Conservation (phyloP, 768 basidiomycete genomes). For the Agrocybe praecox region DNA sequence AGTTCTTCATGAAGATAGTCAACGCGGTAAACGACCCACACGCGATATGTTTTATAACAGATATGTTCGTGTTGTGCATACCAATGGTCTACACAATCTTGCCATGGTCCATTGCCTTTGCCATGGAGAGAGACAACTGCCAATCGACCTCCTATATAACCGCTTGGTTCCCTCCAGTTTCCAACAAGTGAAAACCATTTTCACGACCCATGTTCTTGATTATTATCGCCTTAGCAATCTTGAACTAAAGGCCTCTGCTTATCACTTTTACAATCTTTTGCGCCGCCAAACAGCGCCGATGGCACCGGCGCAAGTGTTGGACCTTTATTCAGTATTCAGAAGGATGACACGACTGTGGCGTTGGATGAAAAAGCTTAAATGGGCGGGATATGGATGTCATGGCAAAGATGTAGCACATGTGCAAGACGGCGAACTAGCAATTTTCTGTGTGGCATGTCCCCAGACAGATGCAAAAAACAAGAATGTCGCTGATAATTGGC, state of each 20-base stretch:
- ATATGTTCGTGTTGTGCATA: conserved; percentile 4
- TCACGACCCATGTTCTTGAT: not conserved
- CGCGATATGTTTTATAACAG: conserved; percentile 2
- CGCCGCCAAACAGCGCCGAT: conserved; percentile 1
- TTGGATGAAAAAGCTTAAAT: conserved; percentile 13
- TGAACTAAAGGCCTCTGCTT: conserved; percentile 5
- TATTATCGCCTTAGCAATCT: not conserved
- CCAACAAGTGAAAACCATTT: not conserved
- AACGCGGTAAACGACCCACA: not conserved
- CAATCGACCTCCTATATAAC: not conserved
- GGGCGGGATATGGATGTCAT: conserved; percentile 4
- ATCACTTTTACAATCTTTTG: conserved; percentile 5
- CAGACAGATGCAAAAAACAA: not conserved
- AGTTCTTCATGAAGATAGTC: too few species aligned
- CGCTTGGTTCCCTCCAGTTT: not conserved
- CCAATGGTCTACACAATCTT: conserved; percentile 1
- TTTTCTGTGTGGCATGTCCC: not conserved
- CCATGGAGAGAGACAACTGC: not conserved
- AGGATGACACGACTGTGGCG: conserved; percentile 8
- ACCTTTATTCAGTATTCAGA: conserved; percentile 6
- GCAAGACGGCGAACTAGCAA: not conserved
- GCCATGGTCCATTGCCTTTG: conserved; percentile 1
- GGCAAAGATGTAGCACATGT: not conserved
- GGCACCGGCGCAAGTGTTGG: not conserved
- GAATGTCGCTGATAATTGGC: not conserved